These are phyloP conservation scores for Ceratocystis diversiconidia DNA, from an alignment of 2,329 filamentous ascomycete species.

Conservation along the genomic window DNA sequence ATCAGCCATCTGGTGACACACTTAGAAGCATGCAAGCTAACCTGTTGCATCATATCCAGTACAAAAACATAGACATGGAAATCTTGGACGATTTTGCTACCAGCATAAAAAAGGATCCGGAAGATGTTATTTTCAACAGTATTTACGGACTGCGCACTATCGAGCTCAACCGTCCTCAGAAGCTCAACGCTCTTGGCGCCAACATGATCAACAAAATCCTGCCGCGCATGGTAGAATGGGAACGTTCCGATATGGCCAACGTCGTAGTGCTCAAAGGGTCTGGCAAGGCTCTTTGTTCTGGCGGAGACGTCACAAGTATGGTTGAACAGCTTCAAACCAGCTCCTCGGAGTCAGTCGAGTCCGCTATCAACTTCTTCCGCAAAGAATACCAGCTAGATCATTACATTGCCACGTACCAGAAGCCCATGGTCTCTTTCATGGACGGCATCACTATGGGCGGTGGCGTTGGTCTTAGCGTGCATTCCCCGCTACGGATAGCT, in stretches of 20 bases:
- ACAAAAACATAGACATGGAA: background rate
- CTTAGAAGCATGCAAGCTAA: background rate
- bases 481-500: conserved; percentile 90
- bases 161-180: conserved; percentile 83
- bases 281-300: conserved; percentile 81
- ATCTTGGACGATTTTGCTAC: conserved; percentile 3
- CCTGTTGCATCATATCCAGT: background rate
- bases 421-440: conserved; percentile 91
- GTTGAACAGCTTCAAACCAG: conserved; percentile 58
- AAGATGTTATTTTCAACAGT: conserved; percentile 87
- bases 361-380: conserved; percentile 73
- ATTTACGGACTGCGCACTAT: conserved; percentile 82
- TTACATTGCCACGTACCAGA: conserved; percentile 80
- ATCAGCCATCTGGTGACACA: background rate
- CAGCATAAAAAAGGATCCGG: conserved; percentile 33
- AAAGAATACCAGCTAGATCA: conserved; percentile 96
- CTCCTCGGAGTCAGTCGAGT: conserved; percentile 43
- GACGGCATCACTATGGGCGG: conserved; percentile 98
- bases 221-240: conserved; percentile 80
- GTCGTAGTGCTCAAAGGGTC: conserved; percentile 84
- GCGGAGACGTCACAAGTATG: conserved; percentile 75
- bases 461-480: conserved; percentile 83
- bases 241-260: conserved; percentile 87
- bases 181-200: conserved; percentile 81
- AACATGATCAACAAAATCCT: conserved; percentile 95